Evolutionary conservation across 2,329 filamentous ascomycete genomes (phyloP).

Genomic region (Ophiostoma montium): DNA sequence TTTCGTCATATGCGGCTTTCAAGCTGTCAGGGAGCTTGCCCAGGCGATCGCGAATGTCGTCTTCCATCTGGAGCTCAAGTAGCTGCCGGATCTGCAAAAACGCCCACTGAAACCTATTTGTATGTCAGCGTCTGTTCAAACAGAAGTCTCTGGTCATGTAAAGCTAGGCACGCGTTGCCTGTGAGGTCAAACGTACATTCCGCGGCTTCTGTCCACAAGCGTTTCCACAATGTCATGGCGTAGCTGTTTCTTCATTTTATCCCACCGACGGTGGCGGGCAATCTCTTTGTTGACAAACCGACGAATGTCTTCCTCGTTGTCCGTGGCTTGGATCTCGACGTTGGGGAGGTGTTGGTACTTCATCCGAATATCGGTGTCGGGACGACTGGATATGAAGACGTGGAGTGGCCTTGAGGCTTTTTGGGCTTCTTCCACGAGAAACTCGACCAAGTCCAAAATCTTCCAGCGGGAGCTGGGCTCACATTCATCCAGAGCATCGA

Average conservation of each 20-base stretch:
- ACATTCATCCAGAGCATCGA: constrained; percentile 25
- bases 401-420: constrained; percentile 15
- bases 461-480: constrained; percentile 14
- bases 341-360: constrained; percentile 13
- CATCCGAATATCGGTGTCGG: constrained; percentile 17
- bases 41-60: constrained; percentile 16
- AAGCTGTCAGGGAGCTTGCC: constrained; percentile 19
- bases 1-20: constrained; percentile 19
- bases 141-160: background rate
- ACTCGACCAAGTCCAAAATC: constrained; percentile 17
- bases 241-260: constrained; percentile 9
- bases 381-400: constrained; percentile 22
- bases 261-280: constrained; percentile 11
- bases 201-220: constrained; percentile 14
- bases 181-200: constrained; percentile 17
- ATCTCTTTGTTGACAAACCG: constrained; percentile 17
- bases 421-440: constrained; percentile 14
- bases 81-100: constrained; percentile 19
- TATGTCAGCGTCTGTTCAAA: background rate
- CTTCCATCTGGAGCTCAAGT: constrained; percentile 12
- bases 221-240: constrained; percentile 14
- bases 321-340: constrained; percentile 16
- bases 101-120: constrained; percentile 21
- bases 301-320: constrained; percentile 19
- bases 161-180: background rate